Conservation (phyloP, 805 yeast genomes). For the Starmerella bombi region DNA sequence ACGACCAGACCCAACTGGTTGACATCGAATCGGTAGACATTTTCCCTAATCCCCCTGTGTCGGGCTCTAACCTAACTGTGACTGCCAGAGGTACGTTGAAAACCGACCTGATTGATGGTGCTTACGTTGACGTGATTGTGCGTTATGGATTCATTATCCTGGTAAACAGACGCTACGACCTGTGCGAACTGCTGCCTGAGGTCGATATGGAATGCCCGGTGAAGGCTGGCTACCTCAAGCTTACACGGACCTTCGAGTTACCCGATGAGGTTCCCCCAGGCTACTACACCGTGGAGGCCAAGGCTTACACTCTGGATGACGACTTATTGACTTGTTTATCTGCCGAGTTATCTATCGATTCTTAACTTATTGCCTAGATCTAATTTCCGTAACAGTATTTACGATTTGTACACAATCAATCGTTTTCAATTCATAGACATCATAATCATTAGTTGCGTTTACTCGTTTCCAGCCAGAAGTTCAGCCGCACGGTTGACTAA, state of each 20-base stretch:
- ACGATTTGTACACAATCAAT: too few species aligned
- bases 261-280: constrained; percentile 96
- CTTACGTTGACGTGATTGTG: constrained; percentile 90
- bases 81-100: constrained; percentile 55
- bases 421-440: neutral
- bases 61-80: constrained; percentile 74
- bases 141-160: constrained; percentile 83
- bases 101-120: constrained; percentile 57
- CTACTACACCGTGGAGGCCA: constrained; percentile 68
- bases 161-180: constrained; percentile 77
- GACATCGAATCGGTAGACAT: constrained; percentile 46
- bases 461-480: constrained; percentile 1
- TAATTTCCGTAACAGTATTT: neutral
- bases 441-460: neutral
- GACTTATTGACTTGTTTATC: constrained; percentile 67
- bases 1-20: constrained; percentile 47
- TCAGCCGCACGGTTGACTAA: constrained; percentile 16
- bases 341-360: constrained; percentile 33
- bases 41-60: constrained; percentile 75
- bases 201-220: constrained; percentile 82
- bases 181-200: constrained; percentile 75
- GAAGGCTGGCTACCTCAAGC: constrained; percentile 48
- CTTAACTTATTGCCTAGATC: too few species aligned
- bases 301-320: constrained; percentile 80
- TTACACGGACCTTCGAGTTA: constrained; percentile 62